Conservation (phyloP, 1,139 yeast species). For the Pichia sp. region DNA sequence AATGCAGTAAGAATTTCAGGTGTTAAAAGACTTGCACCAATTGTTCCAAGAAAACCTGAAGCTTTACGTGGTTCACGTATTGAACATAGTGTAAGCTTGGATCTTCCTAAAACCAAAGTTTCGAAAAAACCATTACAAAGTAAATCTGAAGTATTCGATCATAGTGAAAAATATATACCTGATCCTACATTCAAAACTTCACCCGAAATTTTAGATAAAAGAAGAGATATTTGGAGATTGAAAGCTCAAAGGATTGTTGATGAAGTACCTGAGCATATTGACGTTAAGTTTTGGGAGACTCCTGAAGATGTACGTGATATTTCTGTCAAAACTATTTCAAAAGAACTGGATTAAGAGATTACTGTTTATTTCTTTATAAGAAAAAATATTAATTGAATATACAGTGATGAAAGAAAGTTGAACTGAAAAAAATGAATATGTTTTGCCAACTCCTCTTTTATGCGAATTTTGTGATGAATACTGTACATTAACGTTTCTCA, state of each 20-base stretch:
- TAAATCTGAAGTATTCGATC: conserved; percentile 23
- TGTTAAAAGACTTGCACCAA: conserved; percentile 18
- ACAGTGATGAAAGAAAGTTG: background rate
- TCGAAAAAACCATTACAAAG: too few species aligned
- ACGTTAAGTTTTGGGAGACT: conserved; percentile 29
- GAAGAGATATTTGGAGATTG: conserved; percentile 44
- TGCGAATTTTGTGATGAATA: too few species aligned
- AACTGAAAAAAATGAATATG: too few species aligned
- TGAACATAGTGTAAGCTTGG: background rate
- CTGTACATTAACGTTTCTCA: too few species aligned
- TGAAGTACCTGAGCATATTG: conserved; percentile 32
- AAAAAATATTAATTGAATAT: background rate
- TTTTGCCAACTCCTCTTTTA: too few species aligned
- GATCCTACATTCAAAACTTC: conserved; percentile 2
- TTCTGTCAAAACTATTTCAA: conserved; percentile 15
- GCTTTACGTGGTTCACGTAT: conserved; percentile 9
- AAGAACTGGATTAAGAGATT: conserved; percentile 1
- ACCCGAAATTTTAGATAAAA: conserved; percentile 30
- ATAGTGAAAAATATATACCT: conserved; percentile 8
- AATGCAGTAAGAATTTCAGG: conserved; percentile 1
- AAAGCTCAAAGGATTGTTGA: conserved; percentile 35
- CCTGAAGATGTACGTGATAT: conserved; percentile 25
- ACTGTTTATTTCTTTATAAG: background rate
- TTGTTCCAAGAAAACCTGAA: conserved; percentile 27
- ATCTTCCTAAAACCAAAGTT: background rate